Conservation (phyloP, 1,284 basidiomycete species). For the Afroboletus lepidellus region DNA sequence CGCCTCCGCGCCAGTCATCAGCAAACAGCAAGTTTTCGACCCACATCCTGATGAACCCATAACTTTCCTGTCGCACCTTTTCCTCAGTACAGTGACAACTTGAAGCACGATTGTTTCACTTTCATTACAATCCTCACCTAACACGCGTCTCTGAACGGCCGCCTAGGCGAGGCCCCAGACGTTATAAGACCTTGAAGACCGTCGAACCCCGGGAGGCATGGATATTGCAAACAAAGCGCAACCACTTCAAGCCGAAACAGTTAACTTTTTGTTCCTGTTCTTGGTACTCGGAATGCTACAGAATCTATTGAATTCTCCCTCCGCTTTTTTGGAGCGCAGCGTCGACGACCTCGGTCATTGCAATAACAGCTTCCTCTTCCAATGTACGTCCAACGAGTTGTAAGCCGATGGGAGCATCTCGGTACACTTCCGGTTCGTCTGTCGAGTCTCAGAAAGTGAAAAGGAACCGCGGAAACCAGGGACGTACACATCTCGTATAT, state of each 20-base stretch:
- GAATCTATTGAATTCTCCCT: neutral
- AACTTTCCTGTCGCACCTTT: too few species aligned
- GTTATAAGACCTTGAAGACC: too few species aligned
- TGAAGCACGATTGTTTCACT: too few species aligned
- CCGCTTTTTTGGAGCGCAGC: conserved; percentile 30
- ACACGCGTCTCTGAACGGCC: too few species aligned
- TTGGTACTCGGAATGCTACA: neutral
- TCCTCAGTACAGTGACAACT: too few species aligned
- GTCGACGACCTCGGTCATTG: conserved; percentile 60
- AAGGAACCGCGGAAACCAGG: too few species aligned
- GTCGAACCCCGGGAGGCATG: too few species aligned
- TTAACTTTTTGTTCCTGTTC: conserved; percentile 18
- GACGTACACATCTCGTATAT: conserved; percentile 57
- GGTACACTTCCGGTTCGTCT: conserved; percentile 60
- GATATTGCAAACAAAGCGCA: conserved; percentile 74
- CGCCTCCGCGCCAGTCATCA: too few species aligned
- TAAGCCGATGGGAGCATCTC: conserved; percentile 63
- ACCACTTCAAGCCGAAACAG: conserved; percentile 22
- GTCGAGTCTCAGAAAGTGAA: conserved; percentile 7
- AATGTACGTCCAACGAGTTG: conserved; percentile 69
- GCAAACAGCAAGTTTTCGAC: too few species aligned
- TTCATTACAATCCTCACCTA: too few species aligned
- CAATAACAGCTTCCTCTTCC: conserved; percentile 72
- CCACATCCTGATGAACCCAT: too few species aligned
- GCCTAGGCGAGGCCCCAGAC: too few species aligned